Percentiles rank a stretch among this genome's conserved stretches.
Evolutionary conservation across 31 red algal genomes (phyloP).

Genomic region (Porphyra umbilicalis): DNA sequence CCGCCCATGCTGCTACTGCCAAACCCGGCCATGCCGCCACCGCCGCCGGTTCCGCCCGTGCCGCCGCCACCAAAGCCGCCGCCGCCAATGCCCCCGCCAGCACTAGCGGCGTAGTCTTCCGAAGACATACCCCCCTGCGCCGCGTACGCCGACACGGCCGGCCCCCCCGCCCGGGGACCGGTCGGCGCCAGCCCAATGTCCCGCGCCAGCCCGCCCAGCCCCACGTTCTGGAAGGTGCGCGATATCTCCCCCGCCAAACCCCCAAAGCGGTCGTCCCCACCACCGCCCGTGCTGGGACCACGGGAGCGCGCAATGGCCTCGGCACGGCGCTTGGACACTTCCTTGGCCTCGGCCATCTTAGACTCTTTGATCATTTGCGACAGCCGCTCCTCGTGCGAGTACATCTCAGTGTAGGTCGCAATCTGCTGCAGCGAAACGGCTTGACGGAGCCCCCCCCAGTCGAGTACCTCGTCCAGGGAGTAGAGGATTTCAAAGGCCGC

Average conservation of each 20-base stretch:
- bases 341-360: constrained; percentile 93
- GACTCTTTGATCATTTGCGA: constrained; percentile 99
- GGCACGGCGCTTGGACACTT: constrained; percentile 76
- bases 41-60: constrained; percentile 12
- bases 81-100: background rate
- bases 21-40: constrained; percentile 18
- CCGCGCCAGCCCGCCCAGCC: constrained; percentile 60
- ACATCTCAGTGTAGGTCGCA: constrained; percentile 87
- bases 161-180: constrained; percentile 25
- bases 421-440: constrained; percentile 80
- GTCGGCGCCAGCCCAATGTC: constrained; percentile 49
- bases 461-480: constrained; percentile 97
- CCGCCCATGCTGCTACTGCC: constrained; percentile 22
- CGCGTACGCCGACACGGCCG: constrained; percentile 46
- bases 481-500: constrained; percentile 91
- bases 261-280: constrained; percentile 65
- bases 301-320: constrained; percentile 36
- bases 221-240: constrained; percentile 53
- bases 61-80: constrained; percentile 25
- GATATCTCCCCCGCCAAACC: constrained; percentile 71
- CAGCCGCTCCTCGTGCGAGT: constrained; percentile 92
- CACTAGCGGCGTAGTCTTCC: constrained; percentile 33
- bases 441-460: constrained; percentile 91
- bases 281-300: constrained; percentile 34
- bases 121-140: constrained; percentile 71